A percentile compares a stretch with the other conserved stretches of the same genome.
Conservation (phyloP, 768 basidiomycete genomes). For the Tricholoma flavovirens region DNA sequence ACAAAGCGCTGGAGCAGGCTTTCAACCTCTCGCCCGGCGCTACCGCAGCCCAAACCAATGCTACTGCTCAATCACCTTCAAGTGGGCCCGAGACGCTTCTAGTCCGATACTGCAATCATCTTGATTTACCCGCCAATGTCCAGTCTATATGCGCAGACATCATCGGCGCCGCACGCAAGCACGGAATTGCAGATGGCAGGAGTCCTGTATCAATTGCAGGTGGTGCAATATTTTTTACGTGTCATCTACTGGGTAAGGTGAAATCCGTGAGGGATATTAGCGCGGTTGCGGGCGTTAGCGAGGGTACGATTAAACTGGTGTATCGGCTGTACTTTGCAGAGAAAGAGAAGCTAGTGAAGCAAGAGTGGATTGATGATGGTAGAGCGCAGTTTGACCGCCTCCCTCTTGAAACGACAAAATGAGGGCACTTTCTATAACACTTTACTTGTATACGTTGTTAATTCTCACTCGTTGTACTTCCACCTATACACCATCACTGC, state of each 20-base stretch:
- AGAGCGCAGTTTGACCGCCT: conserved; percentile 52
- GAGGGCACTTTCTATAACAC: conserved; percentile 2
- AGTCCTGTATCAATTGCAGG: conserved; percentile 99
- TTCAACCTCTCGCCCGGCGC: conserved; percentile 86
- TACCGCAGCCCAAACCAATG: conserved; percentile 33
- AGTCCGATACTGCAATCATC: conserved; percentile 90
- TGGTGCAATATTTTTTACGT: conserved; percentile 92
- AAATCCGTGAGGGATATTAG: conserved; percentile 85
- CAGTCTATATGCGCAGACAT: conserved; percentile 82
- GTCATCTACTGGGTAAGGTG: conserved; percentile 66
- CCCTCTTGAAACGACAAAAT: conserved; percentile 36
- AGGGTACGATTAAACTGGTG: conserved; percentile 90
- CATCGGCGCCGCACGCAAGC: conserved; percentile 71
- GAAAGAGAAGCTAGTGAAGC: conserved; percentile 74
- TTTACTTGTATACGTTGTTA: background rate
- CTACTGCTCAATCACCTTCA: conserved; percentile 41
- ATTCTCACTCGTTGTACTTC: background rate
- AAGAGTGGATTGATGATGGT: conserved; percentile 80
- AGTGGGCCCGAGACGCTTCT: conserved; percentile 82
- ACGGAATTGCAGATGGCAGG: conserved; percentile 89
- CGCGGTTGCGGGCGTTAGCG: conserved; percentile 87
- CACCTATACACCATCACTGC: background rate
- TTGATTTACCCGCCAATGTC: conserved; percentile 77
- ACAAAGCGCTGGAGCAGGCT: conserved; percentile 81
- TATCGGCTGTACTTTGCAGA: conserved; percentile 74